phyloP scores from a whole-genome alignment of 139 green algal species.

The Coelastrella sp. region DNA sequence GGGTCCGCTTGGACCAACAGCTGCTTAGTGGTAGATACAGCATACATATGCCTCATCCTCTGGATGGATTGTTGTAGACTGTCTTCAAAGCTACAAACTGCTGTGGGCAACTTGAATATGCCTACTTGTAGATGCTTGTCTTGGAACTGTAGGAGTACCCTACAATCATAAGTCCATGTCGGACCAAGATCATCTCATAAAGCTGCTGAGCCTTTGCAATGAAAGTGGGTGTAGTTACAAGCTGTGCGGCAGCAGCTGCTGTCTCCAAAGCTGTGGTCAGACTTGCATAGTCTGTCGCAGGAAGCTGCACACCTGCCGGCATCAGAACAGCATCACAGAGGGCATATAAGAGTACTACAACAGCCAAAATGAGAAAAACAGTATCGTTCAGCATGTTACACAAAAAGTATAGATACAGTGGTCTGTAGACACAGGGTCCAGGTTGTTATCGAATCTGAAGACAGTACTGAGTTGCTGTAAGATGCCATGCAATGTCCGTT shows the following conservation, averaged over 20 bases:
- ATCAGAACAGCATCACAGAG: background rate
- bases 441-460: too few species aligned
- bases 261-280: background rate
- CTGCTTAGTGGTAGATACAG: too few species aligned
- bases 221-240: constrained; percentile 59
- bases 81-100: too few species aligned
- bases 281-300: constrained; percentile 41
- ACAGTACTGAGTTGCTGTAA: too few species aligned
- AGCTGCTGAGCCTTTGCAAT: constrained; percentile 85
- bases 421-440: too few species aligned
- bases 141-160: constrained; percentile 78
- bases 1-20: too few species aligned
- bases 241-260: constrained; percentile 30
- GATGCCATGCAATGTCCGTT: too few species aligned
- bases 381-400: too few species aligned
- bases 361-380: too few species aligned
- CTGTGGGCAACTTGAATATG: background rate
- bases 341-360: too few species aligned
- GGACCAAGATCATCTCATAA: constrained; percentile 90
- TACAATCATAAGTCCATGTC: constrained; percentile 88
- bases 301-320: constrained; percentile 69
- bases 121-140: constrained; percentile 68
- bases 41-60: background rate
- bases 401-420: too few species aligned
- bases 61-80: too few species aligned